These are phyloP conservation scores for Dichomitus squalens DNA, from an alignment of 1,284 basidiomycete species.

Conservation along the genomic window DNA sequence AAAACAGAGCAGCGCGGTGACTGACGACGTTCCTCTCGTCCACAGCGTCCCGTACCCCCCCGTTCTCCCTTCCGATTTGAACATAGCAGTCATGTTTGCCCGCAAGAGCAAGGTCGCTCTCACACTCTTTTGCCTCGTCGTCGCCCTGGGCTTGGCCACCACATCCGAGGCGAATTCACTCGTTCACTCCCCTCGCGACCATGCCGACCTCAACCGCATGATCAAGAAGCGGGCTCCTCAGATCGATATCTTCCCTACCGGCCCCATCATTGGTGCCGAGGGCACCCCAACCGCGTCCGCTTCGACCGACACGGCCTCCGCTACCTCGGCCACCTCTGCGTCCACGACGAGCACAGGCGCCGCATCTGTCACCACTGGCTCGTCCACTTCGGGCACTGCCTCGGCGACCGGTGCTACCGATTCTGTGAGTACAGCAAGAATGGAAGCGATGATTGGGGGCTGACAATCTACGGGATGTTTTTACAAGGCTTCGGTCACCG, in stretches of 20 bases:
- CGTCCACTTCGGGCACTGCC: slow-evolving; percentile 27
- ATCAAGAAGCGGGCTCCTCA: slow-evolving; percentile 60
- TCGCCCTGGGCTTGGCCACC: slow-evolving; percentile 51
- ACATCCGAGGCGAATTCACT: slow-evolving; percentile 49
- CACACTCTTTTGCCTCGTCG: slow-evolving; percentile 61
- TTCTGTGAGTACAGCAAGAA: background rate
- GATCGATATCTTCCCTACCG: slow-evolving; percentile 2
- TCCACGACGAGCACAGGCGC: slow-evolving; percentile 20
- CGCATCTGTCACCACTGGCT: slow-evolving; percentile 6
- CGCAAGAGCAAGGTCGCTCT: slow-evolving; percentile 48
- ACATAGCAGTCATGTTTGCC: slow-evolving; percentile 43
- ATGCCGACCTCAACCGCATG: slow-evolving; percentile 63
- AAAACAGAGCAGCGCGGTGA: slow-evolving; percentile 6
- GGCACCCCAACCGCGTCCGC: slow-evolving; percentile 20
- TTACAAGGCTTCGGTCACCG: background rate
- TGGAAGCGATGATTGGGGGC: background rate
- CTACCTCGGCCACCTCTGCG: slow-evolving; percentile 1
- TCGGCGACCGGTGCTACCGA: slow-evolving; percentile 18
- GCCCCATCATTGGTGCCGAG: slow-evolving; percentile 22
- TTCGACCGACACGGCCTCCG: slow-evolving; percentile 3
- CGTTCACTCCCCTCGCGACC: slow-evolving; percentile 48
- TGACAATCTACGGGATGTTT: background rate
- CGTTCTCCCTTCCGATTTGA: slow-evolving; percentile 20
- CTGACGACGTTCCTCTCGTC: slow-evolving; percentile 9
- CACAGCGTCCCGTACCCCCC: slow-evolving; percentile 16